Evolutionary conservation across 495 filamentous ascomycete genomes (phyloP), one percentile per base, ranked within the genome.

Genomic region (Trichoderma virens): DNA sequence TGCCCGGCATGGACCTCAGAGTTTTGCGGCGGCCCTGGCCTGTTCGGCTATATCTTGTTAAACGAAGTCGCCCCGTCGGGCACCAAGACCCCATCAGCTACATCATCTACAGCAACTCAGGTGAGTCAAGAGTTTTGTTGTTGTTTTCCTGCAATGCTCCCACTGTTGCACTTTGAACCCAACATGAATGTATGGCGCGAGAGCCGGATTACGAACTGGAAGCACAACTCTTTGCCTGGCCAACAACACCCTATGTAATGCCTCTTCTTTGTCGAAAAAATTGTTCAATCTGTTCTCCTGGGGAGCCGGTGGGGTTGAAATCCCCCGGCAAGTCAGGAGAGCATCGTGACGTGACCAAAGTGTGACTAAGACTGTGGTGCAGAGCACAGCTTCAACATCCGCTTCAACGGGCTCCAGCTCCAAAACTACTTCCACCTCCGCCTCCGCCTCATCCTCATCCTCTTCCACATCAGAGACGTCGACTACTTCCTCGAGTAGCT

Each of bases 1-100:
- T 82, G 79, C 60, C 79, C 78, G 8, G 79, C 79, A 28, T 82
- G 68, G 56, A 74, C 73, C 0, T 2, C 27, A 2, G 79, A 82
- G 59, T 65, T 59, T 5, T 82, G 79, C 65, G 79, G 79, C 62
- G 77, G 70, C 13, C 59, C 70, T 31, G 70, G 68, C 18, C 30
- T 74, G 41, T 82, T 61, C 65, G 78, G 75, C 38, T 82, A 82
- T 59, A 72, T 82, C 61, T 32, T 66, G 4, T 62, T 77, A 11
- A 61, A 28, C 1, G 69, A 67, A 18, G 38, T 56, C 32, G 32
- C 25, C 14, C 72, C 74, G 9, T 65, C 74, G 0, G 74, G 74
- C 25, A 78, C 74, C 23, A 62, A 23, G 18, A 67, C 70, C 0
- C 30, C 62, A 9, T 18, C 68, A 11, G 68, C 62, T 9, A 13